phyloP scores from a whole-genome alignment of 208 protist species.

The Trypanosoma lewisi region DNA sequence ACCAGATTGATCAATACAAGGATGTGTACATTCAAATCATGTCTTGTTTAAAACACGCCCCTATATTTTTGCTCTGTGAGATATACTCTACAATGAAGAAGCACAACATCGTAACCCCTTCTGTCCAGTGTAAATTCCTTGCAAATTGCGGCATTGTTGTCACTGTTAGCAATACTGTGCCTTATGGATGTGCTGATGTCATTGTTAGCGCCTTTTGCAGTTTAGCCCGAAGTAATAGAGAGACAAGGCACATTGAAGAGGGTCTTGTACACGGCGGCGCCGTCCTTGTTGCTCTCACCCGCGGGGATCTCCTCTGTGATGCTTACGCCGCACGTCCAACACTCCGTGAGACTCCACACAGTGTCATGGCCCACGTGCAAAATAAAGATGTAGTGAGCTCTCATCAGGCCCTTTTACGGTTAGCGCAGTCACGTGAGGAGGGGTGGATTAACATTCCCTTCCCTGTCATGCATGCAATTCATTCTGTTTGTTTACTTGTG shows the following conservation, averaged over 20 bases:
- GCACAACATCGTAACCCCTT: constrained; percentile 19
- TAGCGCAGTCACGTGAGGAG: constrained; percentile 51
- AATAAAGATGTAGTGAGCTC: constrained; percentile 38
- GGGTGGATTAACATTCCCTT: constrained; percentile 68
- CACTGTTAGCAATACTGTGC: constrained; percentile 11
- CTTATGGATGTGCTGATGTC: constrained; percentile 10
- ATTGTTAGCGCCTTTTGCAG: constrained; percentile 35
- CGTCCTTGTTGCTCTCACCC: constrained; percentile 47
- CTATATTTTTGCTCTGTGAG: constrained; percentile 30
- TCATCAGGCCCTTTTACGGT: constrained; percentile 36
- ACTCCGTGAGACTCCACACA: constrained; percentile 67
- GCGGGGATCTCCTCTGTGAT: constrained; percentile 30
- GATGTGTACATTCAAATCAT: constrained; percentile 31
- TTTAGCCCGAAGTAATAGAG: constrained; percentile 25
- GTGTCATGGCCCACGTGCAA: constrained; percentile 51
- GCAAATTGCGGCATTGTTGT: constrained; percentile 61
- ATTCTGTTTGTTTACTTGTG: constrained; percentile 44
- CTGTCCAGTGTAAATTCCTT: constrained; percentile 66
- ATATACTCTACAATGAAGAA: constrained; percentile 20
- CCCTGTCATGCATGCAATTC: constrained; percentile 39
- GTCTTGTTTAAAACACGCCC: constrained; percentile 32
- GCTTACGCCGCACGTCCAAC: constrained; percentile 36
- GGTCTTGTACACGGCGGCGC: constrained; percentile 63
- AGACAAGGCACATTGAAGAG: constrained; percentile 45
- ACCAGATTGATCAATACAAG: background rate